These are phyloP conservation scores for Rhododendron ferrugineum DNA, from an alignment of 148 eudicot genomes.

Conservation along the genomic window DNA sequence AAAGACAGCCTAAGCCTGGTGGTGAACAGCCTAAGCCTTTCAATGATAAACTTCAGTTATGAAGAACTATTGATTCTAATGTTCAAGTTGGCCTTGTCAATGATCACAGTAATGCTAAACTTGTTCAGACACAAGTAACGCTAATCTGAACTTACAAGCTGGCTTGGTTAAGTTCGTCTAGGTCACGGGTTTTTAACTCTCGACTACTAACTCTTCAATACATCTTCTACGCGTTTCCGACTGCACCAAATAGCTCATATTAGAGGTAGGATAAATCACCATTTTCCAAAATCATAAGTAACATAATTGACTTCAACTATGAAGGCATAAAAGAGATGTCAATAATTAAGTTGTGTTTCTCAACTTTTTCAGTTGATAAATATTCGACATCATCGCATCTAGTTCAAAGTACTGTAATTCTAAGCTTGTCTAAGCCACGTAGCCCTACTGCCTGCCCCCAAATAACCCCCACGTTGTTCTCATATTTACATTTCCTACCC, in stretches of 20 bases:
- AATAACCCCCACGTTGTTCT: background rate
- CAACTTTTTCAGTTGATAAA: background rate
- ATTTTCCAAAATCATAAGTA: background rate
- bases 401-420: background rate
- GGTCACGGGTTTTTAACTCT: background rate
- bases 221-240: background rate
- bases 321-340: background rate
- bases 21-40: background rate
- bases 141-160: background rate
- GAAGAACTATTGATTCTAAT: background rate
- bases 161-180: too few relatives aligned
- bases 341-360: background rate
- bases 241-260: background rate
- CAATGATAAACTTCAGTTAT: background rate
- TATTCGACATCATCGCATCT: background rate
- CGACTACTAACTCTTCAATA: background rate
- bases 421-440: background rate
- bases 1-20: background rate
- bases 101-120: background rate
- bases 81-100: background rate
- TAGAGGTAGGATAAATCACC: background rate
- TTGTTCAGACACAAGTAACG: background rate
- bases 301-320: background rate
- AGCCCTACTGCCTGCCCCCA: background rate
- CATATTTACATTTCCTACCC: constrained; percentile 1